Base-by-base conservation (phyloP, 768 basidiomycete genomes). In the Collybia nuda region DNA sequence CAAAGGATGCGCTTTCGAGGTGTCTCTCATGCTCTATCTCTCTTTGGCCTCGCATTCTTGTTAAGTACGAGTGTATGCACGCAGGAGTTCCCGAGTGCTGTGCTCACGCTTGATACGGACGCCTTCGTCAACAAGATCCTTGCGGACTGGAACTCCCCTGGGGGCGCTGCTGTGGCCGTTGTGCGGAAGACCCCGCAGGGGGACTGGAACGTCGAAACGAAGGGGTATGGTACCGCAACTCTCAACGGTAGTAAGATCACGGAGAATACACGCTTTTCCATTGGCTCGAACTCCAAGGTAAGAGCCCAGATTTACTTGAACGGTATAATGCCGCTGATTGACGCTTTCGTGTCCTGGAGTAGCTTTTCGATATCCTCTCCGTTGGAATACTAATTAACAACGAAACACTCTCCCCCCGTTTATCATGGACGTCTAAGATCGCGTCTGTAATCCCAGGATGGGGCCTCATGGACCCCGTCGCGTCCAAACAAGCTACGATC, bases 281-380 rank as follows among this genome's bases (percentile, higher is more conserved):
- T 69, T n/a, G 66, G 56, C 0, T 69, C 68, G 6, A 66, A 64
- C 42, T 67, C 66, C 6, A 67, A 67, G 59, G 63, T 64, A 38
- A 7, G 49, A 3, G 17, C 3, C 4, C 24, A 17, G 28, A 28
- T 28, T 11, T 28, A 11, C 14, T 26, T 3, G 24, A 7, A 26
- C 24, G 24, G 7, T 7, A 3, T 3, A 7, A 26, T 26, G 38
- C 6, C 5, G 38, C n/a, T 40, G 15, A 15, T 15, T 21, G n/a
- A 40, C n/a, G 19, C 37, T 38, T 18, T 44, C 14, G 18, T 32
- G 28, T 7, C 19, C n/a, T 32, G 11, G 43, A 29, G 15, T 17
- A 67, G 62, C 49, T 62, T 8, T 66, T 65, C 45, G 56, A 58
- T 28, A 50, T 60, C 5, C n/a, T 66, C 2, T 59, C 62, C 5